Base-by-base conservation (phyloP, 805 yeast genomes). In the Osmozyma mogii region DNA sequence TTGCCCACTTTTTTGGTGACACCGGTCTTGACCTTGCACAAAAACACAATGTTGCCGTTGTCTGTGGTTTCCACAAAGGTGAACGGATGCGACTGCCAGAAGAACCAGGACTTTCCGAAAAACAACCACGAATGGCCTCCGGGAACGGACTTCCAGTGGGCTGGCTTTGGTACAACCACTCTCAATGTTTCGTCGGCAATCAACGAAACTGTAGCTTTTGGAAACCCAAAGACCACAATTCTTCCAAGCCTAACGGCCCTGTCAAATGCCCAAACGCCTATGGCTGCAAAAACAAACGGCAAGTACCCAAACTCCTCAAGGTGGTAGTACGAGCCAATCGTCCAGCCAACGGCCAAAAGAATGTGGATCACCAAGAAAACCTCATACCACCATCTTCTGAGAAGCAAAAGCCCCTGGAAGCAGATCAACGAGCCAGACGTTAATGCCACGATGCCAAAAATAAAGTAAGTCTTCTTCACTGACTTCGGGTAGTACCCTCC, bases 51-150 rank as follows among this genome's bases (percentile, higher is more conserved):
- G 13, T 40, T 41, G 4, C 40, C 30, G 15, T 38, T 7, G 14
- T 25, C 45, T 32, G 6, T 44, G 34, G 18, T 37, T 38, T 34
- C 55, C 17, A 54, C 47, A 30, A 54, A 56, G 1, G 67, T 57
- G 35, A 61, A 62, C 6, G 67, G 67, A 40, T 62, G 68, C 5
- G 65, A 56, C 45, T 61, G 68, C 63, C 63, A 61, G 41, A 61
- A 62, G 40, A 50, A 56, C 14, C 45, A 26, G 9, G 56, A 52
- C 25, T 47, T 44, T 16, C 55, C 34, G 33, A 62, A 61, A 32
- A 58, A 58, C 27, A 61, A 42, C 40, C 61, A 61, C 3, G 58
- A 66, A 41, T 61, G 62, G 1, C 65, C 61, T 10, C 67, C 67
- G 4, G 67, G 65, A 18, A 50, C 38, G 1, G 60, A 38, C 8